These are phyloP conservation scores for Oidiodendron maius DNA, from an alignment of 495 filamentous ascomycete species.

Conservation along the genomic window DNA sequence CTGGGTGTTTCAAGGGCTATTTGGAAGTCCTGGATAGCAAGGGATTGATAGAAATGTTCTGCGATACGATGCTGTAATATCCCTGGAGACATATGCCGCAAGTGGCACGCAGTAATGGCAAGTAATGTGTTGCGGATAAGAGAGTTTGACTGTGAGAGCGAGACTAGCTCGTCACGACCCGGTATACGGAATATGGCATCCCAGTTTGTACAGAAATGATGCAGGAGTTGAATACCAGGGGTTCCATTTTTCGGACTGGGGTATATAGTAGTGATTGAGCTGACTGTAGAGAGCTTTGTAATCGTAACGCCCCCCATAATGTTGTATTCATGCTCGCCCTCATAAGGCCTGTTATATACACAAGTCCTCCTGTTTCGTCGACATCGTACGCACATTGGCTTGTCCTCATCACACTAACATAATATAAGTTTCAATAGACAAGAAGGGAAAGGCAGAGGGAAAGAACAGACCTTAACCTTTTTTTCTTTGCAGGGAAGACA, in stretches of 20 bases:
- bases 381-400: conserved; percentile 13
- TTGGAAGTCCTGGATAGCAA: conserved; percentile 14
- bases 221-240: conserved; percentile 10
- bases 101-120: conserved; percentile 15
- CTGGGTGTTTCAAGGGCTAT: conserved; percentile 11
- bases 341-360: conserved; percentile 9
- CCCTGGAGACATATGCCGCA: conserved; percentile 14
- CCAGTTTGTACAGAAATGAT: conserved; percentile 15
- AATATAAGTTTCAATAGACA: conserved; percentile 7
- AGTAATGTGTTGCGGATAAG: conserved; percentile 16
- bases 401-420: conserved; percentile 10
- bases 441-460: not conserved
- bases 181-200: conserved; percentile 14
- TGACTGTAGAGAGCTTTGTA: conserved; percentile 9
- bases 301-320: not conserved
- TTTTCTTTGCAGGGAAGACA: conserved; percentile 14
- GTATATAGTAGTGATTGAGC: conserved; percentile 2
- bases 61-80: conserved; percentile 13
- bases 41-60: conserved; percentile 17
- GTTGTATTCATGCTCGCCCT: conserved; percentile 1
- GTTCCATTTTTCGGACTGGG: conserved; percentile 12
- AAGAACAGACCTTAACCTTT: conserved; percentile 16
- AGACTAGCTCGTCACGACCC: conserved; percentile 11
- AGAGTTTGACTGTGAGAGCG: conserved; percentile 10
- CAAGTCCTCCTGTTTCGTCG: conserved; percentile 11